Evolutionary conservation across 805 yeast species (phyloP), one percentile per base, ranked within the genome.

Genomic region (Wickerhamiella dianesei): DNA sequence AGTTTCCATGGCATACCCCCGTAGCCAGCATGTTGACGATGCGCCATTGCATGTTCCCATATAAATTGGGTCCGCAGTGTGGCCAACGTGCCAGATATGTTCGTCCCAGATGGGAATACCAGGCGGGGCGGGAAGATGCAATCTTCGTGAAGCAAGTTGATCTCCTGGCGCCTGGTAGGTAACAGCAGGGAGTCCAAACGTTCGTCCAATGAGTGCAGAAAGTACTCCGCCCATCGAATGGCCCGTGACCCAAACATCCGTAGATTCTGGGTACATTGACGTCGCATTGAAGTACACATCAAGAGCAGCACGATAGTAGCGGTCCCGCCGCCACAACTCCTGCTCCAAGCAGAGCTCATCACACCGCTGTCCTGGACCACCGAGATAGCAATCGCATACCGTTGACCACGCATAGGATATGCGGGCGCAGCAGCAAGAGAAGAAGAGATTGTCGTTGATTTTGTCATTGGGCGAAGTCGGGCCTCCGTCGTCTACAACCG

Each of bases 21-120:
- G 96, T 6, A 85, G 71, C 50, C 89, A 79, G 63, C 98, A 92
- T 1, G 88, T 65, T 0, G 94, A 80, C 3, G 89, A 77, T 0
- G 92, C 94, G 8, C 98, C 98, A 58, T 83, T 87, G 62, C 98
- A 92, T 6, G 86, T 88, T 0, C 98, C 98, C 89, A 88, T 82
- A 58, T 72, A 92, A 1, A 92, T 84, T 1, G 98, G 98, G 61
- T 92, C 98, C 0, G 96, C 97, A 1, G 92, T 92, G 61, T 92
- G 89, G 2, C 98, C 98, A 59, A 92, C 68, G 61, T 92, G 96
- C 94, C 94, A 92, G 8, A 92, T 75, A 53, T 84, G 80, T 57
- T 88, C 96, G 64, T 76, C 67, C 56, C 79, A 75, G 5, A 68
- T 64, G 0, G 95, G 88, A 13, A 84, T 61, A 1, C 95, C 95